Evolutionary conservation across 331 rosid species (phyloP).

Genomic region (Erythrophleum ivorense): DNA sequence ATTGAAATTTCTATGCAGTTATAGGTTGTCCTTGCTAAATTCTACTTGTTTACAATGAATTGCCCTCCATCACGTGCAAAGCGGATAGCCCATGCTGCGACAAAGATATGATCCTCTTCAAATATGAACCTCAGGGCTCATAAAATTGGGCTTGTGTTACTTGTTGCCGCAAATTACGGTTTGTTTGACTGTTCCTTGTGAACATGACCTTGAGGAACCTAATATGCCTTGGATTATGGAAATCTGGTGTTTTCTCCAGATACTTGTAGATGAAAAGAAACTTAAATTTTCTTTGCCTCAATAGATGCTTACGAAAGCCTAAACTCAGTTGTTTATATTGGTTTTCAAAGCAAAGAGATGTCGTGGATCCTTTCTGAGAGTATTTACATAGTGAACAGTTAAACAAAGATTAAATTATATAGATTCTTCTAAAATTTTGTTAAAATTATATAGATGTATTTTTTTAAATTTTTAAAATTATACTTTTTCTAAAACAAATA

Average conservation of each 20-base stretch:
- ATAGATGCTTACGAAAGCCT: background rate
- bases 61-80: constrained; percentile 39
- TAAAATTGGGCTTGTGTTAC: constrained; percentile 33
- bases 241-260: background rate
- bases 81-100: constrained; percentile 35
- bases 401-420: background rate
- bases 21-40: constrained; percentile 22
- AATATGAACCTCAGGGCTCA: constrained; percentile 40
- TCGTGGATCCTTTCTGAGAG: background rate
- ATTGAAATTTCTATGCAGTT: constrained; percentile 51
- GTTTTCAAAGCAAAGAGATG: background rate
- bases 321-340: background rate
- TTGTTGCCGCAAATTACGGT: constrained; percentile 36
- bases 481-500: too few species aligned
- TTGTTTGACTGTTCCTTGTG: constrained; percentile 39
- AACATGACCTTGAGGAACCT: constrained; percentile 5
- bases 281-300: background rate
- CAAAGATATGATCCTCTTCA: background rate
- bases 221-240: background rate
- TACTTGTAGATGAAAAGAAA: background rate
- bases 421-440: too few species aligned
- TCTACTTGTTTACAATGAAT: constrained; percentile 21
- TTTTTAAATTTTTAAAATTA: too few species aligned
- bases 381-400: background rate
- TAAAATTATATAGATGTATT: too few species aligned